Evolutionary conservation across 2,329 filamentous ascomycete species (phyloP).

Genomic region (Fusarium sp.): DNA sequence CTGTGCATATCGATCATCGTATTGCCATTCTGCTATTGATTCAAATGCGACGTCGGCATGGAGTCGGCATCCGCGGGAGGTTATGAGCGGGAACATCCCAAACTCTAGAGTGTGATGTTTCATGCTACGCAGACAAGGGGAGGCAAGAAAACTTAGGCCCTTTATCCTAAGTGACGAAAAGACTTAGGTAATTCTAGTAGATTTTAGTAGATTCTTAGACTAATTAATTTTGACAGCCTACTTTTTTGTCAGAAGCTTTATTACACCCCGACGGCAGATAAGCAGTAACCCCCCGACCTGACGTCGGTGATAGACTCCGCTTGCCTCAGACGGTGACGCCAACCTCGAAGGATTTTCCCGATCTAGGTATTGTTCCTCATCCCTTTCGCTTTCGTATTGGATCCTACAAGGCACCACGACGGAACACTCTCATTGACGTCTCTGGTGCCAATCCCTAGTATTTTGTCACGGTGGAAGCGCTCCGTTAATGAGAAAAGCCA

Average conservation of each 20-base stretch:
- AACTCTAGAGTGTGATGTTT: background rate
- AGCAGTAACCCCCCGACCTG: background rate
- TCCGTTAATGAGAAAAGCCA: no score
- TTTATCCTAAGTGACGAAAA: no score
- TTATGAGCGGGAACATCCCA: background rate
- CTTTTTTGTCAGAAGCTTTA: no score
- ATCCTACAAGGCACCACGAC: background rate
- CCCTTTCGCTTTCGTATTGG: no score
- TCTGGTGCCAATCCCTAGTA: accelerated
- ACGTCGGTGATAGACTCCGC: background rate
- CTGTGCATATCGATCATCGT: background rate
- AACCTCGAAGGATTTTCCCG: background rate
- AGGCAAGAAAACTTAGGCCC: no score
- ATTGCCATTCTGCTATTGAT: accelerated
- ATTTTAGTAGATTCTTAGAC: no score
- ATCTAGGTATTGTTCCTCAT: accelerated
- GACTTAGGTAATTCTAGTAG: no score
- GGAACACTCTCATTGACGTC: background rate
- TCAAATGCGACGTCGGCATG: no score
- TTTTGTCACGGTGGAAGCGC: no score
- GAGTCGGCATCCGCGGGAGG: background rate
- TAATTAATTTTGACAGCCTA: no score
- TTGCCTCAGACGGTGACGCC: background rate
- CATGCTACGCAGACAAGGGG: background rate
- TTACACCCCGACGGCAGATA: no score